Base-by-base conservation (phyloP, 768 basidiomycete species). In the Tulasnella calospora region DNA sequence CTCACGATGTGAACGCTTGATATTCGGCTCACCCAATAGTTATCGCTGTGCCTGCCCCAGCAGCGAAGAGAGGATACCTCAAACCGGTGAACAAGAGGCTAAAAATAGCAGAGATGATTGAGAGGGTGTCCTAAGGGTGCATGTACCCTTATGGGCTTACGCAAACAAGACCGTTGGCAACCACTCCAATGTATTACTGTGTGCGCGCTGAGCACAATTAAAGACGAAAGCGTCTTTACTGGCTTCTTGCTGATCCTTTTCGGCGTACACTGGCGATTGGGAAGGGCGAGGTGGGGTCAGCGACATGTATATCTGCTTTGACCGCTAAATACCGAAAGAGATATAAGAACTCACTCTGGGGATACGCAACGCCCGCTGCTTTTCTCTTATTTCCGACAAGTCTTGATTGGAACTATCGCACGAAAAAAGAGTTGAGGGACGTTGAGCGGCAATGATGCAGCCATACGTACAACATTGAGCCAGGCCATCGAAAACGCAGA, bases 141-240 rank as follows among this genome's bases (percentile, higher is more conserved):
- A 40, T 9, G 40, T 40, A 12, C 8, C 40, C 40, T 40, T 9
- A 38, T 7, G 7, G 7, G 5, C 77, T 78, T 47, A 78, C 77
- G 61, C 71, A 30, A 72, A 47, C 1, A 72, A 21, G 21, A 44
- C 77, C 0, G 33, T 41, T 10, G 61, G 38, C 13, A 51, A 27
- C 27, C 61, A 71, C 38, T 78, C 77, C 36, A 78, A 71, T n/a
- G 77, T 78, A 36, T 78, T 78, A 6, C 40, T n/a, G 38, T 78
- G 67, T 36, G 77, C 70, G 33, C 77, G 69, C 33, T 78, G 77
- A 47, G 77, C 70, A 36, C 77, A 78, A 41, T 78, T 78, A n/a
- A 78, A 78, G 1, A 15, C 21, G 61, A 76, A 69, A 27, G 75
- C 75, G 6, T 47, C 55, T 36, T 47, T 47, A 35, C 40, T 67